phyloP scores from a whole-genome alignment of 2,329 filamentous ascomycete species.

The Scedosporium dehoogii region DNA sequence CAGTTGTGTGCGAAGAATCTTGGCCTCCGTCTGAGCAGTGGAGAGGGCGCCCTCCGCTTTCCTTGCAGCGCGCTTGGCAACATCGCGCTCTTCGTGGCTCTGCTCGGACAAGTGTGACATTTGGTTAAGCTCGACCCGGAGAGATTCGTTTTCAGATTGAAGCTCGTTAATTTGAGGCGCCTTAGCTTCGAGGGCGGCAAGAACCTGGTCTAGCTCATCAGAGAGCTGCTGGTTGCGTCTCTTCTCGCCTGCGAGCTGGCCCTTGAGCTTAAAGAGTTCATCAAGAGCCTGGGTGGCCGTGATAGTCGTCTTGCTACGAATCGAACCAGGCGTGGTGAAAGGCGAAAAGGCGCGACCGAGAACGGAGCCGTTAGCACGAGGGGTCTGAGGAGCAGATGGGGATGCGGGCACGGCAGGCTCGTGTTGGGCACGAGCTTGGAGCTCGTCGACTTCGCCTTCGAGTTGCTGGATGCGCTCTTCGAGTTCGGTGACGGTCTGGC shows the following conservation, averaged over 20 bases:
- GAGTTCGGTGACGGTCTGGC: conserved; percentile 32
- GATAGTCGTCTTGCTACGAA: conserved; percentile 44
- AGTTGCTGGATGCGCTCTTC: conserved; percentile 40
- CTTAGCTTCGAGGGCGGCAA: conserved; percentile 74
- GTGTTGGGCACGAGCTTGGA: conserved; percentile 38
- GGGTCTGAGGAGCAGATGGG: conserved; percentile 47
- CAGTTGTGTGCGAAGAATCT: conserved; percentile 75
- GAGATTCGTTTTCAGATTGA: conserved; percentile 66
- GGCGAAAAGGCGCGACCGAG: conserved; percentile 46
- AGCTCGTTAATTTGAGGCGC: conserved; percentile 83
- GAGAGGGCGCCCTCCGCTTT: conserved; percentile 67
- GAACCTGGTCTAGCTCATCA: conserved; percentile 73
- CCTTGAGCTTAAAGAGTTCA: conserved; percentile 58
- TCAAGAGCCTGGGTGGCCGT: conserved; percentile 55
- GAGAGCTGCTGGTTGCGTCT: conserved; percentile 65
- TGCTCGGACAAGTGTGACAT: conserved; percentile 80
- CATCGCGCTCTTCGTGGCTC: conserved; percentile 70
- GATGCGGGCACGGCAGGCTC: conserved; percentile 23
- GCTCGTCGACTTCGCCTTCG: conserved; percentile 42
- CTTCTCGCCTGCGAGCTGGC: conserved; percentile 63
- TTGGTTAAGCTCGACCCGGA: conserved; percentile 72
- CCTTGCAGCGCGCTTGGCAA: conserved; percentile 65
- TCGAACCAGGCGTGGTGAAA: conserved; percentile 50
- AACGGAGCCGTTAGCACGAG: conserved; percentile 46
- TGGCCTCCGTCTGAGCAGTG: conserved; percentile 55